Evolutionary conservation across 2,329 filamentous ascomycete genomes (phyloP).

Genomic region (Elsinoe australis): DNA sequence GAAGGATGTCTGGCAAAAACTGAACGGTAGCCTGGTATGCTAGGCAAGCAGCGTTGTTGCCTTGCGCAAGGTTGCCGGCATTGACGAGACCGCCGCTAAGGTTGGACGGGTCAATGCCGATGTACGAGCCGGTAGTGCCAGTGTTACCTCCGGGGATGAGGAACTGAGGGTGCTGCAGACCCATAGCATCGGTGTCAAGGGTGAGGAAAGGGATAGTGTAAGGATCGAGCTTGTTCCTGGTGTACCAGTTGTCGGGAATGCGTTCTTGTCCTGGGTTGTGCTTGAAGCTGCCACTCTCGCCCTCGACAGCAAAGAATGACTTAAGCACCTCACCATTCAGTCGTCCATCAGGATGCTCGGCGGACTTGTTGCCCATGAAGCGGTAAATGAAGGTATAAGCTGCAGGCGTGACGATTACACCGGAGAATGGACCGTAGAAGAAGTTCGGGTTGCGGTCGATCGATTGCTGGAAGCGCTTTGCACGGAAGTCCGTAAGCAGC

Average conservation of each 20-base stretch:
- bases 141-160: constrained; percentile 32
- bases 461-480: constrained; percentile 26
- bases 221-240: constrained; percentile 25
- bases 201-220: constrained; percentile 30
- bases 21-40: constrained; percentile 36
- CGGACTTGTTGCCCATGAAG: constrained; percentile 36
- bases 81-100: constrained; percentile 40
- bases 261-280: constrained; percentile 33
- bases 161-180: constrained; percentile 29
- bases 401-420: constrained; percentile 23
- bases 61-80: constrained; percentile 35
- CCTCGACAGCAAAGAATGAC: constrained; percentile 35
- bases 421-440: constrained; percentile 21
- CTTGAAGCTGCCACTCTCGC: constrained; percentile 27
- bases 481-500: constrained; percentile 26
- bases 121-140: constrained; percentile 30
- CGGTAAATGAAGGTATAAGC: constrained; percentile 31
- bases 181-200: constrained; percentile 22
- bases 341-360: constrained; percentile 32
- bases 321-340: constrained; percentile 34
- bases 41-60: constrained; percentile 44
- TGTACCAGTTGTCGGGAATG: constrained; percentile 38
- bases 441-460: constrained; percentile 28
- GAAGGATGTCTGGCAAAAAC: constrained; percentile 38
- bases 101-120: constrained; percentile 30